phyloP scores from a whole-genome alignment of 1,139 yeast genomes.

The Maudiozyma humilis region DNA sequence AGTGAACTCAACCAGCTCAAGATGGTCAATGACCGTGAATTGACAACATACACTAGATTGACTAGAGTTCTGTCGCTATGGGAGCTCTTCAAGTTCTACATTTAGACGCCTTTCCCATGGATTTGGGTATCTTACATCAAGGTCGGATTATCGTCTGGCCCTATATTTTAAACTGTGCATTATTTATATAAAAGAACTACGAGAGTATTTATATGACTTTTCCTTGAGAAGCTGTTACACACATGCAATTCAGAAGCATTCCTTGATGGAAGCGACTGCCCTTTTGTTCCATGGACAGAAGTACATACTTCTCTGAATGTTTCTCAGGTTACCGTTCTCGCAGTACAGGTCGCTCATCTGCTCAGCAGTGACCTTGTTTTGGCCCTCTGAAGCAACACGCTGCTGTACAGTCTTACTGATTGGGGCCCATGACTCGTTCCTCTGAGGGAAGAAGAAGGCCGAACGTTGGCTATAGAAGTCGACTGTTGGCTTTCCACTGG shows the following conservation, averaged over 20 bases:
- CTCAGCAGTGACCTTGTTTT: slow-evolving; percentile 40
- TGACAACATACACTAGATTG: slow-evolving; percentile 45
- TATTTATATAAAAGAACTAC: background rate
- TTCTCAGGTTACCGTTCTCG: slow-evolving; percentile 40
- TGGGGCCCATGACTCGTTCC: slow-evolving; percentile 58
- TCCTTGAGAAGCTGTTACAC: background rate
- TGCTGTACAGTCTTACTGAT: slow-evolving; percentile 48
- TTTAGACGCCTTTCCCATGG: no score
- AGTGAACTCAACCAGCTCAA: slow-evolving; percentile 68
- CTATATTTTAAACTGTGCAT: background rate
- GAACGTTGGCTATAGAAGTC: slow-evolving; percentile 53
- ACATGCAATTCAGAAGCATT: slow-evolving; percentile 20
- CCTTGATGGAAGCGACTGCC: slow-evolving; percentile 22
- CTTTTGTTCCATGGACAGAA: slow-evolving; percentile 38
- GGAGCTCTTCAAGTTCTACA: slow-evolving; percentile 38
- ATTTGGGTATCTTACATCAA: background rate
- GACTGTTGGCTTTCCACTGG: background rate
- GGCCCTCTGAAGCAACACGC: slow-evolving; percentile 40
- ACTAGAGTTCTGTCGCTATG: slow-evolving; percentile 47
- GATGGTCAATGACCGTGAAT: slow-evolving; percentile 50
- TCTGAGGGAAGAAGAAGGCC: slow-evolving; percentile 68
- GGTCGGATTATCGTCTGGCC: background rate
- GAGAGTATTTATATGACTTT: background rate
- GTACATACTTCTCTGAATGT: slow-evolving; percentile 53
- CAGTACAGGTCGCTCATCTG: slow-evolving; percentile 48